phyloP scores from a whole-genome alignment of 441 rosid genomes.

The Omphalea diandra region DNA sequence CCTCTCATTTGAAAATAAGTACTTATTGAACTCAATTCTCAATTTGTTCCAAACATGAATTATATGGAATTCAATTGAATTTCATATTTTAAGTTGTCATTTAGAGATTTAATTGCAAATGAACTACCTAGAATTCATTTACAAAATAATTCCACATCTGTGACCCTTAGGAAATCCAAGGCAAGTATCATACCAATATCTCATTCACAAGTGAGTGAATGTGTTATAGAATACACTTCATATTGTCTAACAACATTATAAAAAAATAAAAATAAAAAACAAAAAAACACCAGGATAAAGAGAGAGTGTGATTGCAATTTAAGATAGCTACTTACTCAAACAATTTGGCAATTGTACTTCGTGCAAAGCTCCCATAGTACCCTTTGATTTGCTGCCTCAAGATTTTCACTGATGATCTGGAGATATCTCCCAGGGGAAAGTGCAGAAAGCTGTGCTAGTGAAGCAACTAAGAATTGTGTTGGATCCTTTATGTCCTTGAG shows the following conservation, averaged over 20 bases:
- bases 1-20: too few relatives aligned
- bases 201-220: neutral
- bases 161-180: neutral
- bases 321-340: constrained; percentile 48
- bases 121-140: too few relatives aligned
- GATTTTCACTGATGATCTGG: constrained; percentile 61
- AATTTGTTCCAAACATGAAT: too few relatives aligned
- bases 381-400: constrained; percentile 71
- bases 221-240: neutral
- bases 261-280: too few relatives aligned
- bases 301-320: neutral
- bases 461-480: constrained; percentile 66
- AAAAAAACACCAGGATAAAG: neutral
- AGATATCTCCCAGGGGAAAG: constrained; percentile 72
- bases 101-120: too few relatives aligned
- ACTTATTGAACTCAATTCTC: too few relatives aligned
- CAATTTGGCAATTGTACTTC: constrained; percentile 54
- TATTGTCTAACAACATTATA: too few relatives aligned
- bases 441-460: constrained; percentile 64
- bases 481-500: constrained; percentile 71
- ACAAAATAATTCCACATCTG: too few relatives aligned
- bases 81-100: too few relatives aligned
- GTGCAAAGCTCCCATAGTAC: constrained; percentile 68
- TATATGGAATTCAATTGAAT: too few relatives aligned
- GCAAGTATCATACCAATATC: neutral